Base-by-base conservation (phyloP, 2,329 filamentous ascomycete species). In the Metarhizium anisopliae region DNA sequence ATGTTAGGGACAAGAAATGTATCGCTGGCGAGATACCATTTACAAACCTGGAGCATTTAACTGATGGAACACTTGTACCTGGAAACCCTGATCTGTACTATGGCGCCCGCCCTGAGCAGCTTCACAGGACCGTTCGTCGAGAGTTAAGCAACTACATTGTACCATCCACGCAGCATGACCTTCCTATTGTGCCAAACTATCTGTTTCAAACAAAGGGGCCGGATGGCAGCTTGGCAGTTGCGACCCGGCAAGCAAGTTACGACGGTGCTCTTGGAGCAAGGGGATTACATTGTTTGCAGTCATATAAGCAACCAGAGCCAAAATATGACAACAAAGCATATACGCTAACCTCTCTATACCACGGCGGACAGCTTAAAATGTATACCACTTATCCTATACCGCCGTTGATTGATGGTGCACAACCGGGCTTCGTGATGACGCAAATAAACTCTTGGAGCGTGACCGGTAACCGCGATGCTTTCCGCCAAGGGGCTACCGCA, bases 161-260 rank as follows among this genome's bases (percentile, higher is more conserved):
- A 32, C 72, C 72, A 10, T 69, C 67, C 6, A 67, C 64, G 20
- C 57, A 67, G 51, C 47, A 56, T 18, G 59, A 66, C 54, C 60
- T 65, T 49, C 71, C 71, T 5, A 59, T 70, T 3, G 61, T 60
- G 20, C 72, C 70, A 6, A 75, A 75, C 58, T 72, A 71, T 56
- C 74, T 74, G 56, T 52, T 74, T 2, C 67, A 67, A 52, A 65
- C 61, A 42, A 42, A n/a, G n/a, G n/a, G 40, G 13, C 5, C 13
- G 10, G 32, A 35, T 35, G 32, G 32, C 32, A 35, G 32, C 10
- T 10, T 35, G 6, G 6, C 6, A 35, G 32, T 35, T 35, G 32
- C 32, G 10, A 7, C 10, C 6, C 32, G 32, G 32, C 32, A 35
- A 35, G 32, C 32, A 35, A 7, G 32, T 10, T 35, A 35, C 10